These are phyloP conservation scores for Schwanniomyces pseudopolymorphus DNA, from an alignment of 805 yeast species.

Conservation along the genomic window DNA sequence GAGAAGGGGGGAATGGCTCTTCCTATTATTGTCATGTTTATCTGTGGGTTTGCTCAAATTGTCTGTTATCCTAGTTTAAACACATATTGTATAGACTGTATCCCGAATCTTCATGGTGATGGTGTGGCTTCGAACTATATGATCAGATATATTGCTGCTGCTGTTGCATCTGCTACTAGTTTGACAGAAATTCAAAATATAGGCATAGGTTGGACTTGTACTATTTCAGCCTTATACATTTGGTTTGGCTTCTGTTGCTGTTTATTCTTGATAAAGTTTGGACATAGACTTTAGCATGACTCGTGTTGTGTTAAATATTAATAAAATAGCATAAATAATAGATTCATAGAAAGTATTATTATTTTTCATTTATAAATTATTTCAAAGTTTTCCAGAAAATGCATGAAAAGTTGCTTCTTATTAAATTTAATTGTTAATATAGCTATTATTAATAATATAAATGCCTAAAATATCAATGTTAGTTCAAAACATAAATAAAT, in stretches of 20 bases:
- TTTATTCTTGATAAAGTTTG: slow-evolving; percentile 47
- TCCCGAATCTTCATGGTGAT: slow-evolving; percentile 52
- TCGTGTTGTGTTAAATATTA: too few species aligned
- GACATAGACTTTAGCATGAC: slow-evolving; percentile 11
- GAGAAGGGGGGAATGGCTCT: slow-evolving; percentile 74
- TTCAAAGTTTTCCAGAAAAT: too few species aligned
- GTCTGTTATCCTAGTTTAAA: slow-evolving; percentile 53
- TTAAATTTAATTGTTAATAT: too few species aligned
- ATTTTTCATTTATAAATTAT: too few species aligned
- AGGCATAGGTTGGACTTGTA: slow-evolving; percentile 58
- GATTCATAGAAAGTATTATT: too few species aligned
- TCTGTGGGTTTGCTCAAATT: slow-evolving; percentile 36
- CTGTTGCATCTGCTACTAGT: slow-evolving; percentile 50
- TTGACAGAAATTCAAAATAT: slow-evolving; percentile 45
- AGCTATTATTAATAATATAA: too few species aligned
- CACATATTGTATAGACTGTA: slow-evolving; percentile 55
- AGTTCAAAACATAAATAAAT: too few species aligned
- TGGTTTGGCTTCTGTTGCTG: slow-evolving; percentile 46
- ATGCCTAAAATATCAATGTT: too few species aligned
- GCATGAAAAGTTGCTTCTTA: too few species aligned
- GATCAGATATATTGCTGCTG: slow-evolving; percentile 50
- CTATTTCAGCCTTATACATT: slow-evolving; percentile 51
- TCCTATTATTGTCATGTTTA: slow-evolving; percentile 38
- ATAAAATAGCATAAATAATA: too few species aligned
- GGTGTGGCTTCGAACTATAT: slow-evolving; percentile 58